Base-by-base conservation (phyloP, 148 eudicot species). In the Pouteria glomerata region DNA sequence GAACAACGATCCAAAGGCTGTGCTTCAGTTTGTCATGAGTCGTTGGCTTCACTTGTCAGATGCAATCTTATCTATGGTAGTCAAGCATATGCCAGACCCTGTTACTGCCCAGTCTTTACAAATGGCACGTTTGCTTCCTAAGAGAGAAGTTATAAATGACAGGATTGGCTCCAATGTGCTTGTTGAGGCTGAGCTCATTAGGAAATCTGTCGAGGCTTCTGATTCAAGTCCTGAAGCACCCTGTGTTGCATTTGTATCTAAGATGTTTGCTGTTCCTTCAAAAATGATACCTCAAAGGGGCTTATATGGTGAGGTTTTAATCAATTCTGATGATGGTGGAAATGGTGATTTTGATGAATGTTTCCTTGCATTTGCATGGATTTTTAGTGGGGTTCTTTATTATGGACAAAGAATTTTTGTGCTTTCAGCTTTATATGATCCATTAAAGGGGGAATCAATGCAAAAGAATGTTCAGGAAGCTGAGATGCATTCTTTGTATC, bases 361-460 rank as follows among this genome's bases (percentile, higher is more conserved):
- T 45, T 95, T 95, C 74, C 95, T 95, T 74, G 98, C 98, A 57
- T 95, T 95, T 84, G 96, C 98, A 50, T 83, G 98, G 77, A 76
- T 91, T 67, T 95, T 95, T 66, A 94, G 98, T 61, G 98, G 98
- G 42, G 90, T 80, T 66, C 87, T 94, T 62, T 63, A 62, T 63
- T 34, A 82, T 44, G 90, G 97, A 48, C 93, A 89, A 77, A 86
- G 79, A 69, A 71, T 95, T 33, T 89, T 68, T 76, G 96, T 95
- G 60, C 90, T 95, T 77, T 88, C 96, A 68, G 90, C 98, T 68
- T 72, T 91, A 48, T 91, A 95, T 80, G 98, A 95, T 77, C 97
- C 98, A 14, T 68, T 89, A 70, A 91, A 88, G 66, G 84, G 72
- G 50, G 97, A 89, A 67, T 77, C 83, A 3, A 57, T 70, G 61